phyloP scores from a whole-genome alignment of 2,329 filamentous ascomycete genomes.

The Alternaria sp. region DNA sequence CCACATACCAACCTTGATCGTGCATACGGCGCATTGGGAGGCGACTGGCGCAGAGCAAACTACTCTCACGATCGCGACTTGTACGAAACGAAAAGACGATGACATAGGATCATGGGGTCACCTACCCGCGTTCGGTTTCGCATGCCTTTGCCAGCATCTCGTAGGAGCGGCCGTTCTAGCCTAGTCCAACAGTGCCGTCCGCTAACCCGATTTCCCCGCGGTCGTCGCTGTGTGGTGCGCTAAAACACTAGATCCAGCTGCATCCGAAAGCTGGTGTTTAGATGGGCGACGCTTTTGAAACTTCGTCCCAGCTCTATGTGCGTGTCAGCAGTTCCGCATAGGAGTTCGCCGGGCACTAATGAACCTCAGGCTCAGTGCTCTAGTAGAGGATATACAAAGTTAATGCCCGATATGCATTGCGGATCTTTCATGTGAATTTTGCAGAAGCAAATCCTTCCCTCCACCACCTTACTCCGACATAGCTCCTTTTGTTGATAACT shows the following conservation, averaged over 20 bases:
- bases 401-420: constrained; percentile 44
- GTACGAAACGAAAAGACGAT: constrained; percentile 9
- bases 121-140: constrained; percentile 29
- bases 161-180: constrained; percentile 39
- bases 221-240: constrained; percentile 42
- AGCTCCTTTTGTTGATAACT: constrained; percentile 30
- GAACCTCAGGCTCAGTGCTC: constrained; percentile 32
- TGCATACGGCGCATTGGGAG: constrained; percentile 14
- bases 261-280: constrained; percentile 41
- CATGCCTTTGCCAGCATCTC: constrained; percentile 34
- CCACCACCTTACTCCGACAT: constrained; percentile 29
- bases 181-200: constrained; percentile 38
- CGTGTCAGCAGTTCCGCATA: constrained; percentile 43
- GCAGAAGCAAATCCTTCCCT: constrained; percentile 32
- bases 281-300: constrained; percentile 44
- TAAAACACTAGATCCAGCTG: constrained; percentile 44
- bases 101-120: constrained; percentile 17
- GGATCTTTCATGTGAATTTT: constrained; percentile 35
- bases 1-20: constrained; percentile 11
- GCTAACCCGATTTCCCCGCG: constrained; percentile 47
- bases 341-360: constrained; percentile 38
- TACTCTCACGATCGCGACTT: constrained; percentile 4
- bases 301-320: constrained; percentile 41
- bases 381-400: constrained; percentile 41
- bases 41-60: constrained; percentile 1